Evolutionary conservation across 306 rosid species (phyloP), one percentile per base, ranked within the genome.

Genomic region (Lithocarpus polystachyus): DNA sequence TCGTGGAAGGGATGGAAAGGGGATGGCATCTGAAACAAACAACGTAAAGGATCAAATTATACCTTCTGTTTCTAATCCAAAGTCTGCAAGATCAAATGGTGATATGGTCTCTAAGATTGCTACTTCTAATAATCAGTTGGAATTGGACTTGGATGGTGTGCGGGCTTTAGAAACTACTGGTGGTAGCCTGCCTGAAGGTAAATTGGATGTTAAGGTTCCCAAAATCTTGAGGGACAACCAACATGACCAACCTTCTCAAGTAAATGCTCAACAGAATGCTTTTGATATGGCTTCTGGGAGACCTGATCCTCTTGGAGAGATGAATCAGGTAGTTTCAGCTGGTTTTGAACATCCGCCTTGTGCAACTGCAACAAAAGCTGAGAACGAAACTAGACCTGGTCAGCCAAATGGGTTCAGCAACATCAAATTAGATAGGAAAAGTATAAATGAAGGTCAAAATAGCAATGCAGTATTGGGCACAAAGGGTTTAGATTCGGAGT

Each of bases 1-100:
- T 79, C 90, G 90, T 73, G 94, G 92, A 72, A 86, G 91, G 82
- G 94, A 90, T 78, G 81, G 80, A 68, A 96, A 90, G 84, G 93
- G 86, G 72, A 74, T 60, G 53, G 4, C 80, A 54, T 80, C 86
- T 60, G 97, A 90, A 75, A 76, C 81, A 33, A 88, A 80, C 87
- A 89, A 87, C 68, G 85, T 71, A 72, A 92, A 90, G 82, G 90
- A 90, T 81, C 88, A 82, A 81, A 84, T 76, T 78, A 74, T 69
- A 40, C 82, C 89, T 84, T 82, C 91, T 78, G 79, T 76, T 77
- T 81, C 97, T 59, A 90, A 90, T 82, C 71, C 83, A 56, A 96
- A 91, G 89, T 88, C 93, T 72, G 56, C 73, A 37, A 91, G 81
- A 87, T 81, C 84, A 81, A 91, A 92, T 84, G 94, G 98, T 48